Percentiles rank a stretch among this genome's conserved stretches.
Evolutionary conservation across 2,329 filamentous ascomycete genomes (phyloP).

Genomic region (Elsinoe necatrix): DNA sequence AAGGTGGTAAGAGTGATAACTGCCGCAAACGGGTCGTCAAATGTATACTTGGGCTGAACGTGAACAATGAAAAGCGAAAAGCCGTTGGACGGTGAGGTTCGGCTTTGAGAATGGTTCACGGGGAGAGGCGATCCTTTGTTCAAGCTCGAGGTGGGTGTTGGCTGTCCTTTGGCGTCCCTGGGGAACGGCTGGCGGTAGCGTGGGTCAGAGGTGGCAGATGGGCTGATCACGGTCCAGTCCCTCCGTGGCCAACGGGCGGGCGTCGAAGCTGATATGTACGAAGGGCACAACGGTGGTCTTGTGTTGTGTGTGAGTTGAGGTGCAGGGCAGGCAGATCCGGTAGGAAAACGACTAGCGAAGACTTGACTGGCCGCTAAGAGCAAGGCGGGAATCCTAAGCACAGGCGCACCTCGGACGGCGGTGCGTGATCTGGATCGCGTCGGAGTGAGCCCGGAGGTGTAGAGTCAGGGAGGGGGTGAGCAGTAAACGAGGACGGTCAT

Average conservation of each 20-base stretch:
- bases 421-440: slow-evolving; percentile 16
- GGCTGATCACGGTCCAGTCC: slow-evolving; percentile 39
- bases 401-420: slow-evolving; percentile 11
- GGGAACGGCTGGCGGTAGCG: slow-evolving; percentile 34
- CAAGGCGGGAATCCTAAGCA: slow-evolving; percentile 14
- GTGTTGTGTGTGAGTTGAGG: neutral
- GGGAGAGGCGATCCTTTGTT: slow-evolving; percentile 42
- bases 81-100: slow-evolving; percentile 19
- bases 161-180: slow-evolving; percentile 22
- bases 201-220: slow-evolving; percentile 21
- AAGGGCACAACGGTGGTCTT: slow-evolving; percentile 26
- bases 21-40: slow-evolving; percentile 10
- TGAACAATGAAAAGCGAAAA: slow-evolving; percentile 16
- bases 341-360: slow-evolving; percentile 17
- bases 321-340: slow-evolving; percentile 14
- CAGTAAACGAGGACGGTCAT: slow-evolving; percentile 12
- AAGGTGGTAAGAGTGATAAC: neutral
- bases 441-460: slow-evolving; percentile 14
- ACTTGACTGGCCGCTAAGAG: slow-evolving; percentile 15
- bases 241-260: slow-evolving; percentile 24
- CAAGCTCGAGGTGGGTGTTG: slow-evolving; percentile 39
- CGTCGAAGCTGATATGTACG: slow-evolving; percentile 37
- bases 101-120: slow-evolving; percentile 23
- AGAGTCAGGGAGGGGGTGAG: slow-evolving; percentile 13
- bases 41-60: slow-evolving; percentile 12